Percentiles rank a stretch among this genome's conserved stretches.
Conservation (phyloP, 2,329 filamentous ascomycete genomes). For the Alternaria gaisen region DNA sequence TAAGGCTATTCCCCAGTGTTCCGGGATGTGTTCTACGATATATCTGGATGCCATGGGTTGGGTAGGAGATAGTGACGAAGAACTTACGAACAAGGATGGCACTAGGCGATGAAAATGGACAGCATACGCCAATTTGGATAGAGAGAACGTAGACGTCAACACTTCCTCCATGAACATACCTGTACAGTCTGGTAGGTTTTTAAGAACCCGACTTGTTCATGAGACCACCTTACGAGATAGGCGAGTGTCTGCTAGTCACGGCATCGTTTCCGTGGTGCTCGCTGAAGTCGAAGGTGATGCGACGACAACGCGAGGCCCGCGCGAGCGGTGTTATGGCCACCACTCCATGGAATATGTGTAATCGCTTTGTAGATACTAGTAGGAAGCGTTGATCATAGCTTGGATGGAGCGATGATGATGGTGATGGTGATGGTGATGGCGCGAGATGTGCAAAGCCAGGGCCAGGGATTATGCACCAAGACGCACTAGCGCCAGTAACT, state of each 20-base stretch:
- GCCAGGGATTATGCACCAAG: neutral
- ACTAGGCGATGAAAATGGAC: neutral
- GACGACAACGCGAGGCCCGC: neutral
- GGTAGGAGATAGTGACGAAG: neutral
- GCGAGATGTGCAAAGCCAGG: neutral
- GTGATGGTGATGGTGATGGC: neutral
- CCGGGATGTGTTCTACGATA: neutral
- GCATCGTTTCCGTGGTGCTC: neutral
- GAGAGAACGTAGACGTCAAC: neutral
- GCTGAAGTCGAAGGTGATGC: neutral
- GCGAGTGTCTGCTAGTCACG: neutral
- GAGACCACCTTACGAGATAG: neutral
- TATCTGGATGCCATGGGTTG: neutral
- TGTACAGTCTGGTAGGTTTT: neutral
- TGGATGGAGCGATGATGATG: neutral
- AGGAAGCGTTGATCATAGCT: neutral
- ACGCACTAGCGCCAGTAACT: constrained; percentile 19
- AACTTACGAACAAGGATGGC: neutral
- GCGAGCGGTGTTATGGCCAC: neutral
- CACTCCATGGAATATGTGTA: neutral
- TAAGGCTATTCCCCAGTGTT: neutral
- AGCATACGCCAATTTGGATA: neutral
- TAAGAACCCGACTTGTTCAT: neutral
- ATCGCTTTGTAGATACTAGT: neutral
- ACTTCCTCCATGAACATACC: neutral